Conservation (phyloP, 2,329 filamentous ascomycete genomes). For the Botrytis medusae region DNA sequence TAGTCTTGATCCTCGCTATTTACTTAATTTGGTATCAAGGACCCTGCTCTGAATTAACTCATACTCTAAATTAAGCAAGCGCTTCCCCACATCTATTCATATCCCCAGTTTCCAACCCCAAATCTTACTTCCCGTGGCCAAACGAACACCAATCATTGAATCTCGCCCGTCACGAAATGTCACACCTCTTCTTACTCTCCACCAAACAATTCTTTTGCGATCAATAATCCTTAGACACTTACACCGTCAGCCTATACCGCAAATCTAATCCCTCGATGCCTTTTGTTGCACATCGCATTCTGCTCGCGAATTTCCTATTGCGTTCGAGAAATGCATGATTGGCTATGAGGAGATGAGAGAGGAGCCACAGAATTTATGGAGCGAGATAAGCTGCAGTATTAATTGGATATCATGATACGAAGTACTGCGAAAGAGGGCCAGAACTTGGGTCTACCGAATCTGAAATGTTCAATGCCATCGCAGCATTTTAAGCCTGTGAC, state of each 20-base stretch:
- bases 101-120: neutral
- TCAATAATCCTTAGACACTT: neutral
- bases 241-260: neutral
- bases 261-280: neutral
- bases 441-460: neutral
- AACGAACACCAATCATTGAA: neutral
- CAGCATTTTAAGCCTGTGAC: neutral
- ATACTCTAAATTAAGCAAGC: neutral
- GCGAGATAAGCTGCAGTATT: neutral
- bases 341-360: neutral
- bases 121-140: neutral
- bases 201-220: neutral
- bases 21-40: neutral
- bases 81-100: conserved; percentile 15
- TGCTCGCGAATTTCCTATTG: conserved; percentile 13
- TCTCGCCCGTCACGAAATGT: neutral
- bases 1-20: neutral
- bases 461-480: neutral
- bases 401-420: neutral
- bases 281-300: conserved; percentile 10
- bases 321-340: neutral
- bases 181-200: neutral
- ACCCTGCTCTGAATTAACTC: neutral
- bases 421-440: too few species aligned
- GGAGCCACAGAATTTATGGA: neutral